Evolutionary conservation across 2,329 filamentous ascomycete species (phyloP).

Genomic region (Onygena corvina): DNA sequence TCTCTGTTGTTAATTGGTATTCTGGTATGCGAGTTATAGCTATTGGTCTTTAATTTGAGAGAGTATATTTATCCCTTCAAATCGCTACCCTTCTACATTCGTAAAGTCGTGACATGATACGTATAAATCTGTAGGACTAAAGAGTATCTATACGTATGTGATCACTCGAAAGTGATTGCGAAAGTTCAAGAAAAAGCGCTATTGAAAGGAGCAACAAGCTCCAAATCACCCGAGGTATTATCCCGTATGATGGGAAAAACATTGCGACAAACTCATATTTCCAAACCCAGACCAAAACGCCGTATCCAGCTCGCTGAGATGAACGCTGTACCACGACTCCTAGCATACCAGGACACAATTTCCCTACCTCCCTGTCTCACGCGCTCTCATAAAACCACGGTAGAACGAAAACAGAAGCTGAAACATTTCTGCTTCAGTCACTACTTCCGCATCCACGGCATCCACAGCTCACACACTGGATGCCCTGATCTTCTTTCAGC

Average conservation of each 20-base stretch:
- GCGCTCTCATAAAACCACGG: no score
- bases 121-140: no score
- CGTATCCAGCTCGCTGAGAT: slow-evolving; percentile 1
- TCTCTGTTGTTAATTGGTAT: slow-evolving; percentile 1
- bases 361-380: no score
- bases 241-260: no score
- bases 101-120: no score
- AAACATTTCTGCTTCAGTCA: slow-evolving; percentile 50
- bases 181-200: no score
- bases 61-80: not conserved
- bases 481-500: slow-evolving; percentile 77
- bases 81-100: no score
- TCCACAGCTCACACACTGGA: slow-evolving; percentile 91
- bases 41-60: not conserved
- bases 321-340: not conserved
- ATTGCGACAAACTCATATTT: no score
- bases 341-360: not conserved
- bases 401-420: no score
- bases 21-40: not conserved
- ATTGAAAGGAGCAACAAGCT: not conserved
- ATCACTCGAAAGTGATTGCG: no score
- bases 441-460: slow-evolving; percentile 81
- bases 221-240: not conserved
- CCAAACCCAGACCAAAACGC: not conserved
- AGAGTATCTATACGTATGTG: no score